Evolutionary conservation across 2,329 filamentous ascomycete genomes (phyloP), one percentile per base, ranked within the genome.

Genomic region (Xylaria sp.): DNA sequence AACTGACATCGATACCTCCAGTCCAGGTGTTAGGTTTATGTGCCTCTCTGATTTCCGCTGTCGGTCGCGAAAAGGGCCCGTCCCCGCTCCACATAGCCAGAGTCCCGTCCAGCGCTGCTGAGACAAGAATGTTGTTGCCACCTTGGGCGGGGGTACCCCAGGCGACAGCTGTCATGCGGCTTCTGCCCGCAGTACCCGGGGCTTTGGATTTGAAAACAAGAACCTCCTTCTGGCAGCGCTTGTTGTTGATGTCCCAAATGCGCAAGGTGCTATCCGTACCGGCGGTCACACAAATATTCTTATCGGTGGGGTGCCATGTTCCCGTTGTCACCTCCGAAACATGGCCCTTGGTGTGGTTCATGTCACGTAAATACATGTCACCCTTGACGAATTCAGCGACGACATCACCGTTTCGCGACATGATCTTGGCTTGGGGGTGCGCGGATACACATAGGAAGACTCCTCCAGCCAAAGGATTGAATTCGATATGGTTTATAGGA

Each of bases 271-370:
- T 98, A 79, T 99, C 96, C 8, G 94, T 97, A 7, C 94, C 94
- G 47, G 94, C 94, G 1, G 96, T 99, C 30, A 95, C 90, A 77
- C 93, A 97, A 0, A 94, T 75, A 73, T 97, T 94, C 76, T 87
- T 90, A 78, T 98, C 90, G 2, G 90, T 90, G 0, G 96, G 96
- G 80, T 95, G 93, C 96, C 96, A 99, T 47, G 91, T 92, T 24
- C 93, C 95, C 24, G 91, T 92, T 3, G 93, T 94, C 48, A 98
- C 88, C 80, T 98, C 96, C 3, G 94, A 94, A 61, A 98, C 90
- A 80, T 99, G 96, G 1, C 96, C 96, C 79, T 98, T 98, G 4
- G 96, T 99, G 78, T 98, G 94, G 81, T 98, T 89, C 92, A 98
- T 97, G 79, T 99, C 96, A 63, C 95, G 88, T 72, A 99, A 82